A percentile compares a stretch with the other conserved stretches of the same genome.
Conservation (phyloP, 2,329 filamentous ascomycete genomes). For the Cordyceps farinosa region DNA sequence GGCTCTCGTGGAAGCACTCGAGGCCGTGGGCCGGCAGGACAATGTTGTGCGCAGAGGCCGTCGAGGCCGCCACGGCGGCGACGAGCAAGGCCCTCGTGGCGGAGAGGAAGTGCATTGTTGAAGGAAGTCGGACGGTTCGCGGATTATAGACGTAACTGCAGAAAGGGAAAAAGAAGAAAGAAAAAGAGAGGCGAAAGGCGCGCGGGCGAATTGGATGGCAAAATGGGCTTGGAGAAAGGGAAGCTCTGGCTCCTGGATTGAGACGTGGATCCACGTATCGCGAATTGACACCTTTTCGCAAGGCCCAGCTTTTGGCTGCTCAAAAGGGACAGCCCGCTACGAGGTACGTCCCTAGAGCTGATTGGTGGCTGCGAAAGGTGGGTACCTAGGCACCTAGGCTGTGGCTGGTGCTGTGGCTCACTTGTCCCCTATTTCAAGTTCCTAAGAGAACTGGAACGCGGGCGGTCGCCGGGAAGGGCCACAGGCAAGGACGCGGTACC, state of each 20-base stretch:
- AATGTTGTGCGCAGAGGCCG: conserved; percentile 86
- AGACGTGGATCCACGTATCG: conserved; percentile 18
- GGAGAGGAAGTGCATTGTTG: conserved; percentile 42
- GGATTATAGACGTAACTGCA: not conserved
- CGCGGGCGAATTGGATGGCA: conserved; percentile 1
- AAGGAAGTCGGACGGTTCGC: not conserved
- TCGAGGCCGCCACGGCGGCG: conserved; percentile 45
- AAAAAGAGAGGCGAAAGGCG: not conserved
- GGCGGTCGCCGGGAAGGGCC: conserved; percentile 1
- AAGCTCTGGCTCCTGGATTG: conserved; percentile 18
- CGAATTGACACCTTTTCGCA: conserved; percentile 23
- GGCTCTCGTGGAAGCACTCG: conserved; percentile 94
- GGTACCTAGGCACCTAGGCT: not conserved
- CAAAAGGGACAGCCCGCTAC: not conserved
- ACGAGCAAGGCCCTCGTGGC: conserved; percentile 43
- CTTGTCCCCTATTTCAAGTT: not conserved
- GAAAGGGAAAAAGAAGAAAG: conserved; percentile 7
- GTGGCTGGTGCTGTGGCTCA: conserved; percentile 7
- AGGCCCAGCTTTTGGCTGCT: conserved; percentile 2
- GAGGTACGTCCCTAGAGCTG: not conserved
- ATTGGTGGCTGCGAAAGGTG: not conserved
- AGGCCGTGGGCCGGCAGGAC: conserved; percentile 87
- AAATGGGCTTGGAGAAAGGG: conserved; percentile 5
- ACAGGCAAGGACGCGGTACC: conserved; percentile 1
- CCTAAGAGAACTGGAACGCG: not conserved